Evolutionary conservation across 441 rosid genomes (phyloP).

Genomic region (Croton setiger): DNA sequence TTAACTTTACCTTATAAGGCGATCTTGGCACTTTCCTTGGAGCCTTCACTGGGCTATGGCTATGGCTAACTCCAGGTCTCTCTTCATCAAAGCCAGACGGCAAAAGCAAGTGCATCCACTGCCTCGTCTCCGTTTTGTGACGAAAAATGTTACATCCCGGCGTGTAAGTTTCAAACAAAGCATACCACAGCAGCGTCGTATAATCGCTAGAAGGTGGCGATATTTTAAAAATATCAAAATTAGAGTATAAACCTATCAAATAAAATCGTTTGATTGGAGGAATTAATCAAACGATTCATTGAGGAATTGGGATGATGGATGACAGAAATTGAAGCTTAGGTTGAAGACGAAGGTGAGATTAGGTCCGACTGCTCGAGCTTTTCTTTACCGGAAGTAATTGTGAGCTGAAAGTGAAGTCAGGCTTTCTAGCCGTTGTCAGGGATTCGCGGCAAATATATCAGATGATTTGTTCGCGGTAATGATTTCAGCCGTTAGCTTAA

Average conservation of each 20-base stretch:
- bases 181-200: slow-evolving; percentile 57
- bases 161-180: slow-evolving; percentile 76
- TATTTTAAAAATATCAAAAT: slow-evolving; percentile 74
- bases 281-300: slow-evolving; percentile 70
- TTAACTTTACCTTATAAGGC: slow-evolving; percentile 78
- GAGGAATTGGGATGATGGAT: too few relatives aligned
- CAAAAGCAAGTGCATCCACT: slow-evolving; percentile 55
- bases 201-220: slow-evolving; percentile 50
- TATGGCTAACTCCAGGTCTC: slow-evolving; percentile 54
- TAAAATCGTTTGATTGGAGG: slow-evolving; percentile 64
- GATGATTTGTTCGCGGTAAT: too few relatives aligned
- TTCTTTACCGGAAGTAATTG: too few relatives aligned
- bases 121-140: slow-evolving; percentile 76
- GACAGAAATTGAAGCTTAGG: too few relatives aligned
- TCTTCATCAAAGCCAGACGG: slow-evolving; percentile 61
- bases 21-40: slow-evolving; percentile 82
- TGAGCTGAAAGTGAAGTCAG: too few relatives aligned
- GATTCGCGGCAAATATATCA: too few relatives aligned
- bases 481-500: too few relatives aligned
- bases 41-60: slow-evolving; percentile 62
- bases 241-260: slow-evolving; percentile 91
- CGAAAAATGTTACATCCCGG: slow-evolving; percentile 67
- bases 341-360: too few relatives aligned
- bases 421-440: too few relatives aligned
- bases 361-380: too few relatives aligned